Evolutionary conservation across 495 filamentous ascomycete species (phyloP), one percentile per base, ranked within the genome.

Genomic region (Podospora fimiseda): DNA sequence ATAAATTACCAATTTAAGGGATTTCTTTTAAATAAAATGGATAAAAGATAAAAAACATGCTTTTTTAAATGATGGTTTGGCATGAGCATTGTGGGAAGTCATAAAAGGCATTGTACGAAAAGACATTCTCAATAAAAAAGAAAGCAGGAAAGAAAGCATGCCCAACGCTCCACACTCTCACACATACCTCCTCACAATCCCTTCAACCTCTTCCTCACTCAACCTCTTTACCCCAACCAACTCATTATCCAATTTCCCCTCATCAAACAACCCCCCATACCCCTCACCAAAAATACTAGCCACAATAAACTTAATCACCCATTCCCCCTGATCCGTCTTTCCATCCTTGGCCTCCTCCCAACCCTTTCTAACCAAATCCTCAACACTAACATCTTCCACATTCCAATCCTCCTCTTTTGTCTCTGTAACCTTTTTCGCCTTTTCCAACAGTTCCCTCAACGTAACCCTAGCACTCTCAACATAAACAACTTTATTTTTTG

Each of bases 401-500:
- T 27, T 53, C 51, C 51, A 53, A n/a, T n/a, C n/a, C 7, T 38
- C 48, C 8, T 53, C 40, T 19, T 14, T 9, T 5, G 42, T 43
- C 20, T 15, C 13, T 3, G 21, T 38, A 2, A 44, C 24, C 42
- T 43, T 46, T 33, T 53, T 46, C 2, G 70, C 63, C 15, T 64
- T 51, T n/a, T 61, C 64, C 1, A 78, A 48, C 14, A 83, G 56
- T 50, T 77, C 50, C 3, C 73, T 72, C 65, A 75, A 72, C 0
- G 70, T 76, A 2, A 66, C 57, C 0, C 58, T 52, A 2, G 66
- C 66, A 3, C 69, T 64, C 1, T 70, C 51, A 8, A 80, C 57
- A 48, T 64, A 70, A 5, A 81, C 58, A 9, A 51, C 47, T 2
- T 67, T 64, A 56, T 80, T 80, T 55, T 68, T 70, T 14, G 79